These are phyloP conservation scores for Bidens hawaiensis DNA, from an alignment of 140 eudicot genomes.

Conservation along the genomic window DNA sequence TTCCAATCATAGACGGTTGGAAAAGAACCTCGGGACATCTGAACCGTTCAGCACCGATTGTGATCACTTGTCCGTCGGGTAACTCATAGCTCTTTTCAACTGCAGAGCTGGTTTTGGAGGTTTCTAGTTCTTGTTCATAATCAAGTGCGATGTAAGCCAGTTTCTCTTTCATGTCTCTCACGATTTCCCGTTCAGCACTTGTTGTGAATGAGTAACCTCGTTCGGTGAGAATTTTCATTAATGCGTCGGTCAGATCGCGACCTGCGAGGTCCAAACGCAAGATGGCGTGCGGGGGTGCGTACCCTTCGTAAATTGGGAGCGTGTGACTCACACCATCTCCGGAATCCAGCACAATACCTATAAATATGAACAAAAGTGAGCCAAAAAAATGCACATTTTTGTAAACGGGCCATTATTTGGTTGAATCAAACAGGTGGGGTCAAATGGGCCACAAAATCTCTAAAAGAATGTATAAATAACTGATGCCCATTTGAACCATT, in stretches of 20 bases:
- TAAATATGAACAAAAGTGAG: conserved; percentile 11
- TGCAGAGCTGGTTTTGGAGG: conserved; percentile 56
- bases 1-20: conserved; percentile 77
- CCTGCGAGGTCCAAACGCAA: conserved; percentile 78
- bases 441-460: not conserved
- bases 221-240: conserved; percentile 68
- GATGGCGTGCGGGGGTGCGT: conserved; percentile 67
- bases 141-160: conserved; percentile 66
- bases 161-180: conserved; percentile 66
- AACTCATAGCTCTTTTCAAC: conserved; percentile 66
- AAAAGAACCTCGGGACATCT: conserved; percentile 73
- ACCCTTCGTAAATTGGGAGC: conserved; percentile 66
- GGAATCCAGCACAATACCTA: conserved; percentile 65
- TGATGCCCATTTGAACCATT: not conserved
- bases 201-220: conserved; percentile 68
- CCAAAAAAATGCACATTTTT: not conserved
- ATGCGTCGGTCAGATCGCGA: conserved; percentile 61
- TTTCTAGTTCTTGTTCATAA: conserved; percentile 66
- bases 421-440: not conserved
- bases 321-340: conserved; percentile 79
- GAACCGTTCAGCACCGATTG: conserved; percentile 67
- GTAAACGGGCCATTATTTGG: not conserved
- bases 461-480: not conserved
- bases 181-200: conserved; percentile 69
- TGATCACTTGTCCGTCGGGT: conserved; percentile 80